Conservation (phyloP, 768 basidiomycete species). For the Tricholoma terreum region DNA sequence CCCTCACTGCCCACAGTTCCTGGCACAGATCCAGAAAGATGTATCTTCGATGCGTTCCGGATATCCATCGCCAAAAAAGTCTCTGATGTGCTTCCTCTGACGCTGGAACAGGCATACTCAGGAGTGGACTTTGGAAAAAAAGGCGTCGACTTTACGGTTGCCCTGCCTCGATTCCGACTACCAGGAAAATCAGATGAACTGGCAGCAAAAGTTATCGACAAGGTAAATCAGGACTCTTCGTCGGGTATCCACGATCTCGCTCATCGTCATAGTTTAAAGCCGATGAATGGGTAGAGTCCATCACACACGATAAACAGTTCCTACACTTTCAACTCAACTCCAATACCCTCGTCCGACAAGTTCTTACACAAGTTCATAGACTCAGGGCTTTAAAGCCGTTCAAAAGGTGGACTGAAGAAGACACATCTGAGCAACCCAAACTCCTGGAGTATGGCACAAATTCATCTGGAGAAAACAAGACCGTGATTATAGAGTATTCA, state of each 20-base stretch:
- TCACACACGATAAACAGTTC: slow-evolving; percentile 73
- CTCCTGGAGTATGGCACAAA: slow-evolving; percentile 82
- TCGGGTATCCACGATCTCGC: neutral
- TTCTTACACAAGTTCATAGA: slow-evolving; percentile 72
- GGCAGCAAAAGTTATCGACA: slow-evolving; percentile 67
- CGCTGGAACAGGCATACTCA: slow-evolving; percentile 73
- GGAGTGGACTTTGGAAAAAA: slow-evolving; percentile 92
- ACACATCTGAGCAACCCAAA: slow-evolving; percentile 30
- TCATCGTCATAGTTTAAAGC: slow-evolving; percentile 65
- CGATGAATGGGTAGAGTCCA: slow-evolving; percentile 72
- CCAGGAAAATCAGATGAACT: slow-evolving; percentile 80
- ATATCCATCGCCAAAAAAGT: slow-evolving; percentile 75
- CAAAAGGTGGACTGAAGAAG: neutral
- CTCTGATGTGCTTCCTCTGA: slow-evolving; percentile 63
- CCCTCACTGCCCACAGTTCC: slow-evolving; percentile 31
- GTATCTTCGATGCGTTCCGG: slow-evolving; percentile 73
- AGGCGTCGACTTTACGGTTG: slow-evolving; percentile 86
- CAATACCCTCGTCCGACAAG: slow-evolving; percentile 55
- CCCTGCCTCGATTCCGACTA: slow-evolving; percentile 84
- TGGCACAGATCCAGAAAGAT: slow-evolving; percentile 60
- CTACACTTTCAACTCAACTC: slow-evolving; percentile 77
- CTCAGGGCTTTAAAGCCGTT: slow-evolving; percentile 57
- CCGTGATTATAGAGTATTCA: slow-evolving; percentile 86
- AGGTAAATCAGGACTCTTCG: slow-evolving; percentile 41
- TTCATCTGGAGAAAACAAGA: slow-evolving; percentile 74